These are phyloP conservation scores for Neocatenulostroma microsporum DNA, from an alignment of 2,329 filamentous ascomycete species.

Conservation along the genomic window DNA sequence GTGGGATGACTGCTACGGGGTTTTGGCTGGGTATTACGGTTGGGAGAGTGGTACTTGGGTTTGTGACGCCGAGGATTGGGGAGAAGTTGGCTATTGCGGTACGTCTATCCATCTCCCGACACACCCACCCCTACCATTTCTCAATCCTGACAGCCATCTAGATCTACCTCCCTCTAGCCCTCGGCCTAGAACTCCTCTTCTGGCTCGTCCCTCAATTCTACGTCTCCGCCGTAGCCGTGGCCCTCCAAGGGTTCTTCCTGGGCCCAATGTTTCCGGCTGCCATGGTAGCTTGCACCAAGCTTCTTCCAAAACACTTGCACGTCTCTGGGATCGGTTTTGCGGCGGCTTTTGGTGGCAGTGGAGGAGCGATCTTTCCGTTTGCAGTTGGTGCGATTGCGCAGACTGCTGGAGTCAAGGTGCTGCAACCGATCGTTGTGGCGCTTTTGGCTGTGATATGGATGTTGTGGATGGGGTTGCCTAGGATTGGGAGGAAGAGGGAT, in stretches of 20 bases:
- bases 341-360: conserved; percentile 66
- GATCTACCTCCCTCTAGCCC: conserved; percentile 57
- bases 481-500: conserved; percentile 37
- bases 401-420: conserved; percentile 49
- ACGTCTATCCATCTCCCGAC: too few species aligned
- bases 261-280: conserved; percentile 72
- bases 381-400: conserved; percentile 62
- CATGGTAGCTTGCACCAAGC: conserved; percentile 64
- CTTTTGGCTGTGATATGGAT: conserved; percentile 44
- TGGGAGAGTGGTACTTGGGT: conserved; percentile 64
- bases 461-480: conserved; percentile 47
- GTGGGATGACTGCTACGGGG: conserved; percentile 67
- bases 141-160: too few species aligned
- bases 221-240: conserved; percentile 63
- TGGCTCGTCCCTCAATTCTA: conserved; percentile 75
- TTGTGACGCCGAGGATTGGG: conserved; percentile 65
- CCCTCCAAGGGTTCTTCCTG: conserved; percentile 68
- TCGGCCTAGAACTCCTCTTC: conserved; percentile 63
- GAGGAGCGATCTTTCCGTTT: conserved; percentile 60
- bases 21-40: conserved; percentile 80
- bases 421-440: conserved; percentile 53
- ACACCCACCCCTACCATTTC: too few species aligned
- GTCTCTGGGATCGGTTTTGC: conserved; percentile 76
- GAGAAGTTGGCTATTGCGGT: conserved; percentile 54
- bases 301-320: conserved; percentile 65